These are phyloP conservation scores for Bothriochloa decipiens DNA, from an alignment of 176 grass and related monocot species.

Conservation along the genomic window DNA sequence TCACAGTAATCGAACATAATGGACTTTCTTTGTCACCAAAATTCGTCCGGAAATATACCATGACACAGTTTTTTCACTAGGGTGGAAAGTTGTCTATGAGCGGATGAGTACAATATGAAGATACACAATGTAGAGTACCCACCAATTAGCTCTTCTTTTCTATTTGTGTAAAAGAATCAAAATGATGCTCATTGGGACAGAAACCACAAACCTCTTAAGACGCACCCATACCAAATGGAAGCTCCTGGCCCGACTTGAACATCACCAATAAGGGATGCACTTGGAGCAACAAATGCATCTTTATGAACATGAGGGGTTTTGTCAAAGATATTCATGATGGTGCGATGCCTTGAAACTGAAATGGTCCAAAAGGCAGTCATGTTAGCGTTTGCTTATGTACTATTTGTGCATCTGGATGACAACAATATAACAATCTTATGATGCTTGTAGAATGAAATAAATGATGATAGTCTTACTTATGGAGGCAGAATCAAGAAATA, in stretches of 20 bases:
- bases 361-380: conserved; percentile 29
- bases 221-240: conserved; percentile 98
- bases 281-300: conserved; percentile 97
- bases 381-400: conserved; percentile 24
- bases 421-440: neutral
- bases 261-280: conserved; percentile 93
- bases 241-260: conserved; percentile 80
- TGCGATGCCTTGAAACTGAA: conserved; percentile 94
- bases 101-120: neutral
- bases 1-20: conserved; percentile 9
- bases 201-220: conserved; percentile 76
- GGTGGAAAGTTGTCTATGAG: neutral
- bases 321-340: conserved; percentile 87
- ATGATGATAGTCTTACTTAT: neutral
- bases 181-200: conserved; percentile 5
- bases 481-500: neutral
- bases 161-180: conserved; percentile 21
- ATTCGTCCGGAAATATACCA: neutral
- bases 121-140: neutral
- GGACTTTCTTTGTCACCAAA: neutral
- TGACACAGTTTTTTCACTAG: conserved; percentile 2
- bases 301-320: conserved; percentile 74
- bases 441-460: neutral
- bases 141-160: conserved; percentile 2
- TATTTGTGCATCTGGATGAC: neutral